Evolutionary conservation across 352 stramenopile species (phyloP).

Genomic region (Phytophthora megakarya): DNA sequence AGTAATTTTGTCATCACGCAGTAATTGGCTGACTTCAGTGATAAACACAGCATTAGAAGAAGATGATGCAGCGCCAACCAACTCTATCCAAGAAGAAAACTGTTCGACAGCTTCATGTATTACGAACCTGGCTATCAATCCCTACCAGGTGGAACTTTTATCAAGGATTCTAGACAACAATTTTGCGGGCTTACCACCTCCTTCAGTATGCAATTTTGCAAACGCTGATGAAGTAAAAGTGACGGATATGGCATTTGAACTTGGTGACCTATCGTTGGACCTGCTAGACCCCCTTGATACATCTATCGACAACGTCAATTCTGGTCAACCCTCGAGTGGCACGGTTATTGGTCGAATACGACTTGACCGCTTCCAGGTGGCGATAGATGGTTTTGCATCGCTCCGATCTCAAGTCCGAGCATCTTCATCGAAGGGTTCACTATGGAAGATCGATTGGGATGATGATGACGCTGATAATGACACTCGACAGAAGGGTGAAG

Average conservation of each 20-base stretch:
- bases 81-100: background rate
- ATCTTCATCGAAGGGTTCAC: slow-evolving; percentile 36
- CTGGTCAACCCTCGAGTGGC: slow-evolving; percentile 16
- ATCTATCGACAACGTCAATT: slow-evolving; percentile 2
- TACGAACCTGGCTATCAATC: slow-evolving; percentile 46
- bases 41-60: background rate
- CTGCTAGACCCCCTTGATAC: slow-evolving; percentile 36
- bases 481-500: slow-evolving; percentile 20
- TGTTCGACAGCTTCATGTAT: background rate
- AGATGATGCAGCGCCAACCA: background rate
- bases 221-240: slow-evolving; percentile 51
- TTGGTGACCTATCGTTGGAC: slow-evolving; percentile 52
- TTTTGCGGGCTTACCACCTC: slow-evolving; percentile 37
- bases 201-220: background rate
- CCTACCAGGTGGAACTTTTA: slow-evolving; percentile 67
- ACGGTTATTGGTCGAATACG: slow-evolving; percentile 44
- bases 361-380: slow-evolving; percentile 46
- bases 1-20: slow-evolving; percentile 38
- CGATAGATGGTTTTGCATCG: slow-evolving; percentile 53
- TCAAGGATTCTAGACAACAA: slow-evolving; percentile 70
- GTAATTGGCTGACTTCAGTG: slow-evolving; percentile 41
- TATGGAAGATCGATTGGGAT: slow-evolving; percentile 58
- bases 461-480: slow-evolving; percentile 10
- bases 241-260: slow-evolving; percentile 44
- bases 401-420: slow-evolving; percentile 57